These are phyloP conservation scores for Microcera coccophila DNA, from an alignment of 2,329 filamentous ascomycete genomes.

Conservation along the genomic window DNA sequence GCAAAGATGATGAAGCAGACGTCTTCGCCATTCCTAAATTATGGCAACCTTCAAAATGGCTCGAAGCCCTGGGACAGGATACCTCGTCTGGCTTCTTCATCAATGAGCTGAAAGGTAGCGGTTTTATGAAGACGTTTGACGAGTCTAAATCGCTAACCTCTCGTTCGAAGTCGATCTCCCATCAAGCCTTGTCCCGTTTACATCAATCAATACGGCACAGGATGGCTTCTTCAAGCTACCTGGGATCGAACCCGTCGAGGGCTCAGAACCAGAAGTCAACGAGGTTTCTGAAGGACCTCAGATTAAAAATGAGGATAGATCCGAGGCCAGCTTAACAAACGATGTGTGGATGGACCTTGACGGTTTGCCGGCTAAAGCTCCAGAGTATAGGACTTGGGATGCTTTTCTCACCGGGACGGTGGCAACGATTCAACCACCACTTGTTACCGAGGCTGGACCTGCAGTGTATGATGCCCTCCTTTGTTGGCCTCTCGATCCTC, in stretches of 20 bases:
- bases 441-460: slow-evolving; percentile 67
- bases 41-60: slow-evolving; percentile 52
- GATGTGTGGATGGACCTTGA: slow-evolving; percentile 47
- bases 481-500: slow-evolving; percentile 37
- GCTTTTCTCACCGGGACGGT: slow-evolving; percentile 49
- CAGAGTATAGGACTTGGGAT: slow-evolving; percentile 65
- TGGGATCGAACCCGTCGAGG: slow-evolving; percentile 6
- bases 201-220: slow-evolving; percentile 18
- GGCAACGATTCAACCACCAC: slow-evolving; percentile 41
- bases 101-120: slow-evolving; percentile 34
- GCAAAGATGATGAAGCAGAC: slow-evolving; percentile 45
- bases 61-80: slow-evolving; percentile 30
- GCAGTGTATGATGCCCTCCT: slow-evolving; percentile 62
- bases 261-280: slow-evolving; percentile 8
- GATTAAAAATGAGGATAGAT: not conserved
- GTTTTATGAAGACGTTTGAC: no score
- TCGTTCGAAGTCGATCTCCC: slow-evolving; percentile 10
- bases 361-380: slow-evolving; percentile 25
- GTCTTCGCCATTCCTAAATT: slow-evolving; percentile 63
- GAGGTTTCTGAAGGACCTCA: not conserved
- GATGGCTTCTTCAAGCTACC: slow-evolving; percentile 32
- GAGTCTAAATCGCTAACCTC: no score
- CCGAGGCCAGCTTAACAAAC: slow-evolving; percentile 6
- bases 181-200: slow-evolving; percentile 17
- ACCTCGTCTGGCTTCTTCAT: slow-evolving; percentile 41